Percentiles rank a stretch among this genome's conserved stretches.
These are phyloP conservation scores for Deakozyma indianensis DNA, from an alignment of 805 yeast species.

Conservation along the genomic window DNA sequence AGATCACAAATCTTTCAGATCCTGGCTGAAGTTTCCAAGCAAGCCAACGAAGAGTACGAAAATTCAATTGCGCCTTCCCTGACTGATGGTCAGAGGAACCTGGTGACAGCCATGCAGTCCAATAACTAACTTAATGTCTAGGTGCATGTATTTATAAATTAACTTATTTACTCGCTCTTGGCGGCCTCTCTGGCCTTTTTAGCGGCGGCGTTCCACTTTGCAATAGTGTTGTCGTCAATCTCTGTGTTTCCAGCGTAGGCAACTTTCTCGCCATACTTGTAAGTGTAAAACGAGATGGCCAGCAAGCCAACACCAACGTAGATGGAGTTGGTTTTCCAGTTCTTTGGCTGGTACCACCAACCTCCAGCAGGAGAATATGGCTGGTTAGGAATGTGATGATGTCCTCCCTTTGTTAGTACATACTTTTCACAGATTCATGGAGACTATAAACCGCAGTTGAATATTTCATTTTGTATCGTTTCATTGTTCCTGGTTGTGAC, in stretches of 20 bases:
- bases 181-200: constrained; percentile 19
- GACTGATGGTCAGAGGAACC: neutral
- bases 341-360: constrained; percentile 40
- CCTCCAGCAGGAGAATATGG: constrained; percentile 38
- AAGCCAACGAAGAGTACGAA: neutral
- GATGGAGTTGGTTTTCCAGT: constrained; percentile 31
- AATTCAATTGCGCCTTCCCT: neutral
- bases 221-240: constrained; percentile 26
- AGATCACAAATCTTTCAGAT: neutral
- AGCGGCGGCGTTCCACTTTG: constrained; percentile 35
- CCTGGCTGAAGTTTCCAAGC: neutral
- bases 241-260: constrained; percentile 24
- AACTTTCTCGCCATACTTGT: constrained; percentile 25
- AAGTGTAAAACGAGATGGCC: constrained; percentile 21
- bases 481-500: no score
- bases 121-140: no score
- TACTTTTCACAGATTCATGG: no score
- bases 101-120: neutral
- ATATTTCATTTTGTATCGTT: no score
- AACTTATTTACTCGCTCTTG: neutral
- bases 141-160: neutral
- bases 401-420: constrained; percentile 1
- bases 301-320: constrained; percentile 28
- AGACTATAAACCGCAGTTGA: no score
- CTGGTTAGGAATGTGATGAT: constrained; percentile 5